Evolutionary conservation across 2,329 filamentous ascomycete genomes (phyloP), one percentile per base, ranked within the genome.

Genomic region (Aspergillus sp.): DNA sequence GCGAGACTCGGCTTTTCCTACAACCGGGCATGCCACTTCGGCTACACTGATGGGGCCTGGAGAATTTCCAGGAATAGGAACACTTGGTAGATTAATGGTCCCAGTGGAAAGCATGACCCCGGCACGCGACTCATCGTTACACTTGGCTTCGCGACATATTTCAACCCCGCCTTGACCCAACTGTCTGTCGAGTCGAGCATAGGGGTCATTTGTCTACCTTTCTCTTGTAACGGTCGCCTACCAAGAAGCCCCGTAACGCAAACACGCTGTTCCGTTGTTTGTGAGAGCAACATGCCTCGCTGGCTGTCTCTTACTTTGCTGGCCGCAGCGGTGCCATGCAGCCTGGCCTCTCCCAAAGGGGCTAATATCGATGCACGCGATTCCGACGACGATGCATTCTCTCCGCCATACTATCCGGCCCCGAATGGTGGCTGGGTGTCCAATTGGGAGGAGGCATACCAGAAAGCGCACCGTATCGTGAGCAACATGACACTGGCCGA

Each of bases 401-500:
- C 75, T 57, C 64, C 82, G 1, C 83, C 86, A n/a, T 91, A 89
- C 70, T 92, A 91, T 70, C 89, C 89, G 19, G 79, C 88, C 8
- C 89, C 89, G 0, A 83, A 86, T 51, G 89, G 89, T 50, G 90
- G 89, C 40, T 92, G 89, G 86, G 76, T 82, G 0, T 75, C 82
- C 5, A 83, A 83, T 57, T 93, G 90, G 90, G 77, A 78, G 20
- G 83, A 83, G 17, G 88, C 88, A 64, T 93, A 92, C 68, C 76
- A 76, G 52, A 91, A 89, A 66, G 90, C 90, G 1, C 81, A 86
- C 57, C 73, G 78, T 3, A 73, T 93, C 13, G 89, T 93, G 15
- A 83, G 85, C 53, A 83, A 85, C 48, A 90, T 93, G 89, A 93
- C 89, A 0, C 74, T 93, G 56, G 89, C 89, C 2, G 90, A 93